Conservation (phyloP, 495 filamentous ascomycete genomes). For the Hypoxylon lienhwacheense region DNA sequence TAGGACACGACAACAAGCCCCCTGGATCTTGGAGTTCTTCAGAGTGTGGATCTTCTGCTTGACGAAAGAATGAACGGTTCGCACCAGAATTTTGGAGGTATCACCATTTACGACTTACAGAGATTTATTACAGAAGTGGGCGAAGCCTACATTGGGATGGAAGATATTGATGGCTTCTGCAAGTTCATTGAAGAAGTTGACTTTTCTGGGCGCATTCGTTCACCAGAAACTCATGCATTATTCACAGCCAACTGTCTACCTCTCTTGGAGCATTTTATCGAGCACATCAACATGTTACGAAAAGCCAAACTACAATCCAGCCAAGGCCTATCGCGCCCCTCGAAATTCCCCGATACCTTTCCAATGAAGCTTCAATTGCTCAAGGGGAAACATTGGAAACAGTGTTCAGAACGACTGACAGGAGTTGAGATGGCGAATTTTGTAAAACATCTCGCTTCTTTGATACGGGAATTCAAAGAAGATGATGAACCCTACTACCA, state of each 20-base stretch:
- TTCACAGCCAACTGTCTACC: constrained; percentile 6
- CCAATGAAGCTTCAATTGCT: constrained; percentile 8
- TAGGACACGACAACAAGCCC: constrained; percentile 3
- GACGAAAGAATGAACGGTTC: neutral
- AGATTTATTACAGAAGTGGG: neutral
- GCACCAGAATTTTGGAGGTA: neutral
- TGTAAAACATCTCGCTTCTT: neutral
- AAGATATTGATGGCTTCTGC: neutral
- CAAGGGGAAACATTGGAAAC: constrained; percentile 3
- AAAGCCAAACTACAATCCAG: neutral
- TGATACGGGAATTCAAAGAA: neutral
- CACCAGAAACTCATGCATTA: neutral
- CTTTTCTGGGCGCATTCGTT: neutral
- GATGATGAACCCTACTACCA: neutral
- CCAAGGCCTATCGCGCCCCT: neutral
- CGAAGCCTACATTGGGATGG: neutral
- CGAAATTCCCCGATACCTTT: neutral
- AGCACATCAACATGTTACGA: neutral
- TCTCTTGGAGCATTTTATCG: neutral
- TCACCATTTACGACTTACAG: neutral
- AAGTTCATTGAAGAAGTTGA: neutral
- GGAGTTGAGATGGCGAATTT: neutral
- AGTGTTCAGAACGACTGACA: neutral
- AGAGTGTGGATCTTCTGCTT: neutral
- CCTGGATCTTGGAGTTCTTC: neutral